Evolutionary conservation across 148 eudicot genomes (phyloP).

Genomic region (Dysphania ambrosioides): DNA sequence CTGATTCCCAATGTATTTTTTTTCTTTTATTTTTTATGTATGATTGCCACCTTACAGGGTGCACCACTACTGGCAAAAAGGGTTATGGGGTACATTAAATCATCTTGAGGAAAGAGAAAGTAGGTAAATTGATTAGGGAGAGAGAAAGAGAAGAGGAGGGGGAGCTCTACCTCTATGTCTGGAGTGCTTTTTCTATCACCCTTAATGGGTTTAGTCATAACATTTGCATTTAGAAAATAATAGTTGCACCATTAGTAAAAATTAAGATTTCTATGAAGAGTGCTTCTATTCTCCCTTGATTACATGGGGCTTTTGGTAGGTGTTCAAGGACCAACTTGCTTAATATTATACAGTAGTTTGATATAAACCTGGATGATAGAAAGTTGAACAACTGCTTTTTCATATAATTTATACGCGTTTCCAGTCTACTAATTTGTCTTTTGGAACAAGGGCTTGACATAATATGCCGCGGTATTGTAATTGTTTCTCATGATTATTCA

Average conservation of each 20-base stretch:
- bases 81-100: neutral
- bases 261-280: neutral
- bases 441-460: neutral
- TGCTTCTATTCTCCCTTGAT: neutral
- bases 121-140: neutral
- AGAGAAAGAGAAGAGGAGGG: too few relatives aligned
- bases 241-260: neutral
- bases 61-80: neutral
- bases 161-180: too few relatives aligned
- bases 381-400: neutral
- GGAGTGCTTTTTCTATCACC: too few relatives aligned
- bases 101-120: neutral
- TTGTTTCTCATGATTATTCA: slow-evolving; percentile 26
- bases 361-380: too few relatives aligned
- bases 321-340: neutral
- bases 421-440: neutral
- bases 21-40: too few relatives aligned
- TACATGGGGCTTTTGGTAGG: neutral
- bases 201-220: neutral
- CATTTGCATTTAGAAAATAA: neutral
- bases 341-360: too few relatives aligned
- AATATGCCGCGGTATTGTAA: neutral
- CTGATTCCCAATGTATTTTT: neutral
- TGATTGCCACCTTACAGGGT: neutral
- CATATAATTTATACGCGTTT: neutral